Evolutionary conservation across 257 asterid species (phyloP), one percentile per base, ranked within the genome.

Genomic region (Przewalskia tangutica): DNA sequence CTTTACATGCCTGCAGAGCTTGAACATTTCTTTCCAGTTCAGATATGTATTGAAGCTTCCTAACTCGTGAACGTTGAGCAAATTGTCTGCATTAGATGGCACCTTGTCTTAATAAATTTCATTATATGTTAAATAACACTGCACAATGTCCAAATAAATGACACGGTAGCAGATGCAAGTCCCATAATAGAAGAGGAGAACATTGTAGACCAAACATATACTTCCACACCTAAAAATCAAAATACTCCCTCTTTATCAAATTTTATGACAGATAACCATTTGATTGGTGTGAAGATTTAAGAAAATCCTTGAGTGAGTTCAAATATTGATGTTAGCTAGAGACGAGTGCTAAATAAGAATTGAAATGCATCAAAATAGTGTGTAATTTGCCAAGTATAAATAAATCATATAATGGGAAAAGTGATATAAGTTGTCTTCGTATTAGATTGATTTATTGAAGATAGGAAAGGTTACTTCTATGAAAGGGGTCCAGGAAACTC

Each of bases 1-100:
- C 46, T 60, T 18, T 68, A 89, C 59, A 54, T 54, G 59, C 98
- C 98, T 93, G 97, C 70, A 95, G 91, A 84, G 90, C 94, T 91
- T 95, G 98, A 67, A 91, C 95, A 54, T 88, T 91, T 82, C 97
- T 92, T 82, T 95, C 98, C 70, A 95, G 97, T 85, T 93, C 98
- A 77, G 98, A 94, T 84, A 95, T 95, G 89, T 95, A 92, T 76
- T 95, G 98, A 81, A 93, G 95, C 89, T 93, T 95, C 81, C 98
- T 89, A 48, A 95, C 98, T 80, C 98, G 92, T 9, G 98, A 95
- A 55, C 98, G 98, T 86, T 95, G 98, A 88, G 98, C 98, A 84
- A 90, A 95, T 86, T 92, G 98, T 93, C 98, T 95, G 95, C 88
- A 88, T 83, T 59, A 85, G 77, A 68, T n/a, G 54, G 62, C 48